Evolutionary conservation across 495 filamentous ascomycete species (phyloP).

Genomic region (Aspergillus ellipticus): DNA sequence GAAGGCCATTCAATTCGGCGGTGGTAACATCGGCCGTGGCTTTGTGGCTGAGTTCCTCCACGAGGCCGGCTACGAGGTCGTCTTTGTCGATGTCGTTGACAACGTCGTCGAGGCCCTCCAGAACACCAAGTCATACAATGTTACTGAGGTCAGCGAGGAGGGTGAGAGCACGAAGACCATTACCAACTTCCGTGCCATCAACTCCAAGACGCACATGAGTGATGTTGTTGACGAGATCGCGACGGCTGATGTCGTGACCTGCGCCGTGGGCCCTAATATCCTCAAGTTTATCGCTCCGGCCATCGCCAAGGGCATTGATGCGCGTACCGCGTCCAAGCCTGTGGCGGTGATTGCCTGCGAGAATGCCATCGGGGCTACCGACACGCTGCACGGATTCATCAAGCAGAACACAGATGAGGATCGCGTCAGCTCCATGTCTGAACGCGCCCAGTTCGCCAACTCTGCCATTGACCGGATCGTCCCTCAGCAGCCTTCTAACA

Average conservation of each 20-base stretch:
- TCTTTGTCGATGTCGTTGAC: conserved; percentile 93
- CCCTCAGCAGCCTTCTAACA: conserved; percentile 73
- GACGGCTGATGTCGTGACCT: conserved; percentile 85
- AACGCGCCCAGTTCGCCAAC: conserved; percentile 83
- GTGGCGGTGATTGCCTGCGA: conserved; percentile 95
- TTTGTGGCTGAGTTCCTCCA: conserved; percentile 75
- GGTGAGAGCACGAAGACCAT: conserved; percentile 78
- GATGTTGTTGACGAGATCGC: conserved; percentile 82
- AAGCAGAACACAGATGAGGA: conserved; percentile 64
- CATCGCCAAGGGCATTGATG: conserved; percentile 85
- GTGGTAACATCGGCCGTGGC: conserved; percentile 81
- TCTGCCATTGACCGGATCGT: conserved; percentile 98
- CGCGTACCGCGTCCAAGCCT: conserved; percentile 65
- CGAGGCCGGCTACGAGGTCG: conserved; percentile 73
- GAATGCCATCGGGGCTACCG: conserved; percentile 91
- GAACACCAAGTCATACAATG: conserved; percentile 69
- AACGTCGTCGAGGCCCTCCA: conserved; percentile 73
- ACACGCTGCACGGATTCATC: conserved; percentile 76
- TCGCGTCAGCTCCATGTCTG: conserved; percentile 55
- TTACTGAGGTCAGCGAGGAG: conserved; percentile 87
- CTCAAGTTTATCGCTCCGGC: conserved; percentile 92
- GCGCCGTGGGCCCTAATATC: conserved; percentile 92
- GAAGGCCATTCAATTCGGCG: conserved; percentile 90
- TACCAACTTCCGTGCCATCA: conserved; percentile 93
- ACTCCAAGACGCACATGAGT: conserved; percentile 76